Evolutionary conservation across 2,329 filamentous ascomycete genomes (phyloP).

Genomic region (Ceratocystis albifundus): DNA sequence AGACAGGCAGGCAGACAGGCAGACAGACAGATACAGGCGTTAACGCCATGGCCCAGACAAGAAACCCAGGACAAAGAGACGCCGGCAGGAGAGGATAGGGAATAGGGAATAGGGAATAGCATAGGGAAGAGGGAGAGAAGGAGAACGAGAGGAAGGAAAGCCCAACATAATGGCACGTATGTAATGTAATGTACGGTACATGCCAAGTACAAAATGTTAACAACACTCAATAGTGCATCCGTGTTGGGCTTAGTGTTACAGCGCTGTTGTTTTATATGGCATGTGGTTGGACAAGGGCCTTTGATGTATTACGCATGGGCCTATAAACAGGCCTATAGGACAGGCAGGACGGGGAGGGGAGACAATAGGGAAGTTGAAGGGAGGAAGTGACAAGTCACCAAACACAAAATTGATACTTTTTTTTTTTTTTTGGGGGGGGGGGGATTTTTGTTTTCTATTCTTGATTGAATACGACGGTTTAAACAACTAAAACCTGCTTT

Average conservation of each 20-base stretch:
- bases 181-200: too few species aligned
- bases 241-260: conserved; percentile 5
- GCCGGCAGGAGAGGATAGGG: too few species aligned
- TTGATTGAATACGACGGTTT: conserved; percentile 13
- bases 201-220: too few species aligned
- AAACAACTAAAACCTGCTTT: conserved; percentile 22
- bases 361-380: not conserved
- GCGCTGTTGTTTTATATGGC: not conserved
- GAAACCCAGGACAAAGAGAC: not conserved
- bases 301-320: not conserved
- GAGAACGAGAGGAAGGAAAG: not conserved
- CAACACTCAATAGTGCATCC: too few species aligned
- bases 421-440: too few species aligned
- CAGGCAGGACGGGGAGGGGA: not conserved
- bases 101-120: too few species aligned
- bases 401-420: too few species aligned
- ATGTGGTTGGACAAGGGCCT: conserved; percentile 3
- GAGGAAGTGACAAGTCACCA: not conserved
- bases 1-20: too few species aligned
- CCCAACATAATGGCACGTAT: not conserved
- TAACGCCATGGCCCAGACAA: not conserved
- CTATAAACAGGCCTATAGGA: not conserved
- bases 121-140: too few species aligned
- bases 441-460: too few species aligned
- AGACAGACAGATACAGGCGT: too few species aligned